These are phyloP conservation scores for Pythium utonaiense DNA, from an alignment of 352 stramenopile species.

Conservation along the genomic window DNA sequence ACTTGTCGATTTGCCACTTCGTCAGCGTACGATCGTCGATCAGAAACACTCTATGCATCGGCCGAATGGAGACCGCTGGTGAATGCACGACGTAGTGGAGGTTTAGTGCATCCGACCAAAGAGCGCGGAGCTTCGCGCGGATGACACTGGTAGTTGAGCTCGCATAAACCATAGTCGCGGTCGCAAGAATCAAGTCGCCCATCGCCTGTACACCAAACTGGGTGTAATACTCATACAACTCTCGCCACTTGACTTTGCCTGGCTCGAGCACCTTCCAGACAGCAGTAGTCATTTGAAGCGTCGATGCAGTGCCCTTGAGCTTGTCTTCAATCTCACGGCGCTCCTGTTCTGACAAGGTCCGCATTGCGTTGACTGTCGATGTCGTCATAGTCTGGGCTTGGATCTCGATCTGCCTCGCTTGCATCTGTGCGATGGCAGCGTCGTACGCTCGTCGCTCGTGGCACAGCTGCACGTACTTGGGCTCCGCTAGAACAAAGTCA, in stretches of 20 bases:
- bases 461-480: constrained; percentile 50
- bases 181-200: constrained; percentile 63
- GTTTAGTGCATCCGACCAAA: constrained; percentile 39
- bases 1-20: constrained; percentile 42
- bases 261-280: constrained; percentile 54
- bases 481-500: constrained; percentile 50
- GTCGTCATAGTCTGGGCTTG: constrained; percentile 35
- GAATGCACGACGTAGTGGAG: constrained; percentile 35
- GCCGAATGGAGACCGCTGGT: constrained; percentile 14
- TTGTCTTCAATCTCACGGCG: constrained; percentile 42
- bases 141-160: constrained; percentile 22
- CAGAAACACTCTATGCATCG: constrained; percentile 29
- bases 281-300: constrained; percentile 45
- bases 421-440: constrained; percentile 32
- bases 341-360: constrained; percentile 48
- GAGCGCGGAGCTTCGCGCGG: constrained; percentile 21
- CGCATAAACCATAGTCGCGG: constrained; percentile 46
- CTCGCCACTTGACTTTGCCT: constrained; percentile 40
- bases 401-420: constrained; percentile 32
- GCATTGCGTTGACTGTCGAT: constrained; percentile 30
- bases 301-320: constrained; percentile 48
- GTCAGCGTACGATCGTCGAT: constrained; percentile 30
- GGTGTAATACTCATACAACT: constrained; percentile 34
- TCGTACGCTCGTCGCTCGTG: constrained; percentile 44
- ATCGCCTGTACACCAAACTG: constrained; percentile 40